Evolutionary conservation across 108 stramenopile genomes (phyloP).

Genomic region (Fragilaria radians): DNA sequence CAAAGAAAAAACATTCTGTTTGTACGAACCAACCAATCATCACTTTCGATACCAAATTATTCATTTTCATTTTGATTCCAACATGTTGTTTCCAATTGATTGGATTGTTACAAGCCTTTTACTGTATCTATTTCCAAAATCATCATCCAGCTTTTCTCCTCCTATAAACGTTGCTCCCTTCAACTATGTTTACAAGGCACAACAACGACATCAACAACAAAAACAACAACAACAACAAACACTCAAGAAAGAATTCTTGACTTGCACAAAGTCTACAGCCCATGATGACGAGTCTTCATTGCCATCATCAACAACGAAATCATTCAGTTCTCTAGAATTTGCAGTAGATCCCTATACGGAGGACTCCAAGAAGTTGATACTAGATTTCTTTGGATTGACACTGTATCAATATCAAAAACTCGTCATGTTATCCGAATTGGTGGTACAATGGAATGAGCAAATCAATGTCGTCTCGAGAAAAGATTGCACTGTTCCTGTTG

Average conservation of each 20-base stretch:
- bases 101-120: not conserved
- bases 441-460: conserved; percentile 74
- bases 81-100: too few species aligned
- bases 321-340: conserved; percentile 20
- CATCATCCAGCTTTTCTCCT: not conserved
- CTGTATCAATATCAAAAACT: conserved; percentile 42
- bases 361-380: conserved; percentile 18
- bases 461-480: conserved; percentile 79
- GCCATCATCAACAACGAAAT: not conserved
- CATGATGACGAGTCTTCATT: too few species aligned
- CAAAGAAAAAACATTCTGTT: too few species aligned
- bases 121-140: not conserved
- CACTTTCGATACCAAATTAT: too few species aligned
- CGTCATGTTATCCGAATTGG: conserved; percentile 37
- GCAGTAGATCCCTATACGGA: conserved; percentile 37
- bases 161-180: not conserved
- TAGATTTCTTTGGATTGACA: conserved; percentile 18
- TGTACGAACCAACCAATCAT: too few species aligned
- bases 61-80: too few species aligned
- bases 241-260: not conserved
- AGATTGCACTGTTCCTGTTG: conserved; percentile 51
- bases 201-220: not conserved
- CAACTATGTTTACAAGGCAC: too few species aligned
- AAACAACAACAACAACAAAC: not conserved
- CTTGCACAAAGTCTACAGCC: not conserved